phyloP scores from a whole-genome alignment of 2,329 filamentous ascomycete genomes.

The Ophiostoma himal-ulmi region DNA sequence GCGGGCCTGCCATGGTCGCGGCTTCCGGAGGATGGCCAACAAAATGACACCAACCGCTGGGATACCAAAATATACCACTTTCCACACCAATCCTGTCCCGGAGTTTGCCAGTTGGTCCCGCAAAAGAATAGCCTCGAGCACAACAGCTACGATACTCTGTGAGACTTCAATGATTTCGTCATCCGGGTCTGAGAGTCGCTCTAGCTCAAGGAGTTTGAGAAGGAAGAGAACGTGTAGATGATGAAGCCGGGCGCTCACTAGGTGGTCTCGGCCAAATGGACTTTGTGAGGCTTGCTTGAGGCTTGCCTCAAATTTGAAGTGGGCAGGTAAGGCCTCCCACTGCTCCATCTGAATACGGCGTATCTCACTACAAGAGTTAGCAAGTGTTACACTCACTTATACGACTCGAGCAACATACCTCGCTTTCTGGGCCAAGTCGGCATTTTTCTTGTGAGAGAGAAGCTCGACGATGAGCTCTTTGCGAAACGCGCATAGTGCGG shows the following conservation, averaged over 20 bases:
- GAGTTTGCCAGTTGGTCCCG: slow-evolving; percentile 13
- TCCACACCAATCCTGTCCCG: slow-evolving; percentile 11
- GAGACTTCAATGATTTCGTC: slow-evolving; percentile 8
- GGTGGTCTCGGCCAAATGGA: slow-evolving; percentile 5
- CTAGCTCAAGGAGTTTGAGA: not conserved
- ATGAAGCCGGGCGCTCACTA: slow-evolving; percentile 2
- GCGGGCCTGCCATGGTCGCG: slow-evolving; percentile 8
- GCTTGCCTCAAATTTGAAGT: slow-evolving; percentile 10
- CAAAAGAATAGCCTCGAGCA: slow-evolving; percentile 4
- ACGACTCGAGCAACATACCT: not conserved
- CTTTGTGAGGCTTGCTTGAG: slow-evolving; percentile 14
- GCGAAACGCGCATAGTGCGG: not conserved
- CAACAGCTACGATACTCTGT: not conserved
- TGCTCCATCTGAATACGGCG: slow-evolving; percentile 10
- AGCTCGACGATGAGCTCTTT: slow-evolving; percentile 10
- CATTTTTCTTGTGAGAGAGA: not conserved
- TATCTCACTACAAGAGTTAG: not conserved
- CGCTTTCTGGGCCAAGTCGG: not conserved
- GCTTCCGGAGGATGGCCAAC: slow-evolving; percentile 1
- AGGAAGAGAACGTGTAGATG: slow-evolving; percentile 11
- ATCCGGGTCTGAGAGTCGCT: slow-evolving; percentile 6
- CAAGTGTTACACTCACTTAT: not conserved
- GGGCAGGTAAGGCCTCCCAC: not conserved
- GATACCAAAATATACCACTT: slow-evolving; percentile 10
- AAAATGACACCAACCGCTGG: slow-evolving; percentile 6